These are phyloP conservation scores for Didymella keratinophila DNA, from an alignment of 2,329 filamentous ascomycete genomes.

Conservation along the genomic window DNA sequence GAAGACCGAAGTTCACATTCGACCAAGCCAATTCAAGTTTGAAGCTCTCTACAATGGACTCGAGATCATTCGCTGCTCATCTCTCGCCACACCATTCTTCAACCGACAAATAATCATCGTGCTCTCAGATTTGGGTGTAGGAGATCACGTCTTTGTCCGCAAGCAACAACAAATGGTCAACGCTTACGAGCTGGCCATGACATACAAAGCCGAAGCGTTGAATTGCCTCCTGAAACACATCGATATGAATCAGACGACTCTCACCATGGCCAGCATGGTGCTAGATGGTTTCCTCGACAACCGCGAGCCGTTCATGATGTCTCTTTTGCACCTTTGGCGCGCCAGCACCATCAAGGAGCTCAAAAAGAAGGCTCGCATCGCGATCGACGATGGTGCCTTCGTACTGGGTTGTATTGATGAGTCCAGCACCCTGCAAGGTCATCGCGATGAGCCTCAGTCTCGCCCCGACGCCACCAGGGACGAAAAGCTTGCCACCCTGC, in stretches of 20 bases:
- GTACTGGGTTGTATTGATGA: constrained; percentile 91
- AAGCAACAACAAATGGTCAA: constrained; percentile 74
- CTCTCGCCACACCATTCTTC: constrained; percentile 77
- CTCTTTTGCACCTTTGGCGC: constrained; percentile 82
- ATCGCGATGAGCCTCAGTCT: constrained; percentile 62
- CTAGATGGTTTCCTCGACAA: constrained; percentile 77
- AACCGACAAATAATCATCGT: constrained; percentile 92
- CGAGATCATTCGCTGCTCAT: constrained; percentile 85
- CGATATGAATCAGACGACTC: constrained; percentile 83
- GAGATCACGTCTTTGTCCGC: constrained; percentile 68
- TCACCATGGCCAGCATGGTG: constrained; percentile 78
- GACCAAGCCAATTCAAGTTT: constrained; percentile 90
- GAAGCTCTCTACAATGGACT: constrained; percentile 72
- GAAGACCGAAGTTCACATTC: constrained; percentile 75
- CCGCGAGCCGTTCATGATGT: constrained; percentile 81
- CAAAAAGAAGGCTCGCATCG: constrained; percentile 90
- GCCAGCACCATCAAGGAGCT: constrained; percentile 88
- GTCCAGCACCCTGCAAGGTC: constrained; percentile 75
- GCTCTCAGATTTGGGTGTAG: constrained; percentile 79
- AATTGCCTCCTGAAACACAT: constrained; percentile 75
- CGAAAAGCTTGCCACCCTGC: constrained; percentile 58
- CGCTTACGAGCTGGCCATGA: constrained; percentile 75
- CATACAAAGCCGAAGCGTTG: constrained; percentile 68
- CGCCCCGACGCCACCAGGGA: constrained; percentile 57
- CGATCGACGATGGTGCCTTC: constrained; percentile 83